Base-by-base conservation (phyloP, 768 basidiomycete species). In the Heimioporus sp. region DNA sequence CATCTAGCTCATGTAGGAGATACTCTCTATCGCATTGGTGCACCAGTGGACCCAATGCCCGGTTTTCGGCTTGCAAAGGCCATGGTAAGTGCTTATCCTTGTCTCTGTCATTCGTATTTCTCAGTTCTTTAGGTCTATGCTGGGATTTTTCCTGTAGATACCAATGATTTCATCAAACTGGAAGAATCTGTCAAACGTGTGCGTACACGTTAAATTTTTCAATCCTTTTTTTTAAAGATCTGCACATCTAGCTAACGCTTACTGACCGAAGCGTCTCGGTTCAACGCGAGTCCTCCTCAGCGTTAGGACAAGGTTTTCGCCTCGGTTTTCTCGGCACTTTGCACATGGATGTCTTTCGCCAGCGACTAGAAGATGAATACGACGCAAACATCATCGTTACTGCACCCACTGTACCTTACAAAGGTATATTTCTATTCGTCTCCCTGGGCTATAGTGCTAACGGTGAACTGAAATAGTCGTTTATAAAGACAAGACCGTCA, bases 341-440 rank as follows among this genome's bases (percentile, higher is more conserved):
- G 52, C 97, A 99, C 65, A 94, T 98, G 91, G 91, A 96, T 60
- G 90, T 95, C 36, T 92, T 93, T 70, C 86, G 94, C 19, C 97
- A 99, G 66, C 82, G 97, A 13, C 75, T 99, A 4, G 97, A 98
- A 69, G 97, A 99, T 60, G 97, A 99, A 67, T 93, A 97, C 60
- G 86, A 92, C 52, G 90, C 94, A 31, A 93, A 89, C 62, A 85
- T 98, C 51, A 93, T 98, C 59, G 82, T 98, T 49, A 99, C 97
- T 11, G 89, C 94, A 4, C 97, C 97, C 1, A 94, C 94, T 3
- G 96, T 98, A 17, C 94, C 96, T 24, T 94, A 93, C 69, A 89
- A 92, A 76, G 71, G 94, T 90, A 24, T 39, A 20, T 31, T 19
- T 38, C 20, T 38, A 28, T 10, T 10, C 7, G 9, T 37, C 34